Evolutionary conservation across 108 stramenopile genomes (phyloP), one percentile per base, ranked within the genome.

Genomic region (Nannochloropsis oceanica): DNA sequence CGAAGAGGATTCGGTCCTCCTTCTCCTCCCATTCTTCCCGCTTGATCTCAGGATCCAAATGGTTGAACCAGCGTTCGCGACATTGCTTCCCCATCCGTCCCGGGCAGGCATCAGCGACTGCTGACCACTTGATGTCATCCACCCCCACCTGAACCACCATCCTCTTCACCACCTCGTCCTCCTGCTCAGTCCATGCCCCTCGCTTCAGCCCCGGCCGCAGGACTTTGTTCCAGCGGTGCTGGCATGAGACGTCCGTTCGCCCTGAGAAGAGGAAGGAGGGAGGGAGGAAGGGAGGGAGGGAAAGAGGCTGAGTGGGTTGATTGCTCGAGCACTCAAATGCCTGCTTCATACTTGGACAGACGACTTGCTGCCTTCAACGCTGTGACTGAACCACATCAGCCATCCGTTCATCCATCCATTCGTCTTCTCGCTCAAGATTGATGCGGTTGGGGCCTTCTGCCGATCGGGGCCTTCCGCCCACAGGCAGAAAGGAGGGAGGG

Each of bases 21-120:
- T 95, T 94, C 79, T 84, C 88, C 46, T 90, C 93, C 98, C 98
- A 99, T 42, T 94, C 93, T 59, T 89, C 93, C 90, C 95, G 96
- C 85, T 90, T 92, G 84, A 99, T 96, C 80, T 92, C 89, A 13
- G 97, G 98, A 86, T 95, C 94, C n/a, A 97, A 92, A 81, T 91
- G 91, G 90, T 98, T 98, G 87, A 94, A 92, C 94, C 95, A 98
- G 44, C 96, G 94, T 90, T 99, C 99, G 44, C 99, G 93, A 87
- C 99, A 99, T 85, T 99, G 99, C 92, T 99, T 99, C 22, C 99
- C 99, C 84, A 97, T 95, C 44, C 99, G 87, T 0, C 97, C 99
- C 11, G 89, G 89, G 43, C 90, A 86, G 22, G 84, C 50, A 8
- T 89, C 84, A 25, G 91, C 91, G 11, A 91, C 87, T 14, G 79